Evolutionary conservation across 495 filamentous ascomycete species (phyloP), one percentile per base, ranked within the genome.

Genomic region (Pyrenula massariospora): DNA sequence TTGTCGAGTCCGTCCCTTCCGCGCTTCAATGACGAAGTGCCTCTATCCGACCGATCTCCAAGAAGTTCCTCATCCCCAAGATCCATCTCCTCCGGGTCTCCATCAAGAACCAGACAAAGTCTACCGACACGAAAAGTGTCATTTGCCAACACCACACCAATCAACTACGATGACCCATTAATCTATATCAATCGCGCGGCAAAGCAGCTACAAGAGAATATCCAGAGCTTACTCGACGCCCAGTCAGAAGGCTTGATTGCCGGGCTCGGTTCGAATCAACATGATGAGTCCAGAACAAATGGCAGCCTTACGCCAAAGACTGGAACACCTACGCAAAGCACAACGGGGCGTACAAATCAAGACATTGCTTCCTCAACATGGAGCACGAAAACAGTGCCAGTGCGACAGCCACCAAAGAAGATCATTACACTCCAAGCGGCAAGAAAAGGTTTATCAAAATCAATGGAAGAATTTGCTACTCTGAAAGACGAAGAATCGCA

Each of bases 151-250:
- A 8, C 31, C 31, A 15, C 15, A 42, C 31, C 5, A 42, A 15
- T 42, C 31, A 15, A 42, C 31, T 15, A 42, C 31, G 15, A 42
- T 42, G 69, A 77, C 54, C 67, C 73, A 53, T 62, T 78, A 11
- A 52, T 75, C 10, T 63, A 71, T 50, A 63, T 78, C 54, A 70
- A 75, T 23, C 72, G 76, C 15, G 72, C 77, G 55, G 60, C 70
- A 50, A 71, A 67, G 57, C 67, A 74, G 54, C 81, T 96, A 19
- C 84, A 95, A 58, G 75, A 74, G 36, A 83, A 91, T 51, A 76
- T 97, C 2, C 92, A 97, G 67, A 65, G 72, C 23, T 70, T 95
- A 2, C 79, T 97, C 24, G 91, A 97, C 70, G 86, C 87, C 0
- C 92, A 97, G 69, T 84, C 85, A 50, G 79, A 84, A 42, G 88